These are phyloP conservation scores for Corylus avellana DNA, from an alignment of 306 rosid genomes.

Conservation along the genomic window DNA sequence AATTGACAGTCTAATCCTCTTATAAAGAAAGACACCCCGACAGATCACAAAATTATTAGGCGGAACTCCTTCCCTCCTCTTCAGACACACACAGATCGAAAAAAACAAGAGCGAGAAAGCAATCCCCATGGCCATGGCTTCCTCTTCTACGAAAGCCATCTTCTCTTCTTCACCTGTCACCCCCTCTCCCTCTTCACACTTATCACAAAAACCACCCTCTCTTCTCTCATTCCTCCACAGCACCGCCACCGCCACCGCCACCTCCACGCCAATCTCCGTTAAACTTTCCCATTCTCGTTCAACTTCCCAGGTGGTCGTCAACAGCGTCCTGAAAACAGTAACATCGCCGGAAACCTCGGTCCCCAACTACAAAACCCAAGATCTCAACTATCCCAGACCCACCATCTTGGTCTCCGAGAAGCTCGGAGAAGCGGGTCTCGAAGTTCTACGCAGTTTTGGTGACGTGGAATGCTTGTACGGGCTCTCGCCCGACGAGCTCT, in stretches of 20 bases:
- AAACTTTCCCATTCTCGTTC: slow-evolving; percentile 19
- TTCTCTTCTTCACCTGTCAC: slow-evolving; percentile 25
- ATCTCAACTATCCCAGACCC: slow-evolving; percentile 27
- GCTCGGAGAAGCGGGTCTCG: slow-evolving; percentile 76
- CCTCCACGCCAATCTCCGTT: slow-evolving; percentile 26
- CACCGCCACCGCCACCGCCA: slow-evolving; percentile 26
- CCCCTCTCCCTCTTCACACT: slow-evolving; percentile 2
- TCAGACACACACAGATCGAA: too few species aligned
- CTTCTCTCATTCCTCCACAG: slow-evolving; percentile 45
- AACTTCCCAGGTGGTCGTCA: slow-evolving; percentile 24
- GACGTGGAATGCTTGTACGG: slow-evolving; percentile 64
- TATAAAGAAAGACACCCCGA: too few species aligned
- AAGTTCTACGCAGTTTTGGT: slow-evolving; percentile 55
- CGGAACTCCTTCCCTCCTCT: too few species aligned
- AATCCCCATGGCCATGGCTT: slow-evolving; percentile 49
- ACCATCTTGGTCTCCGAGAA: slow-evolving; percentile 80
- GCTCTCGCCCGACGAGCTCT: slow-evolving; percentile 57
- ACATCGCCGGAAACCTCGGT: slow-evolving; percentile 10
- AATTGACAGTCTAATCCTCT: too few species aligned
- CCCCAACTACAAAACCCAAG: neutral
- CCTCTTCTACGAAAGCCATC: slow-evolving; percentile 40
- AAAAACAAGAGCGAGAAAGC: neutral
- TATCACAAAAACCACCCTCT: slow-evolving; percentile 25
- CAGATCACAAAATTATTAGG: too few species aligned
- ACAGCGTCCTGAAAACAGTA: slow-evolving; percentile 38